Conservation (phyloP, 345 rosid genomes). For the Pseudoturritis turrita region DNA sequence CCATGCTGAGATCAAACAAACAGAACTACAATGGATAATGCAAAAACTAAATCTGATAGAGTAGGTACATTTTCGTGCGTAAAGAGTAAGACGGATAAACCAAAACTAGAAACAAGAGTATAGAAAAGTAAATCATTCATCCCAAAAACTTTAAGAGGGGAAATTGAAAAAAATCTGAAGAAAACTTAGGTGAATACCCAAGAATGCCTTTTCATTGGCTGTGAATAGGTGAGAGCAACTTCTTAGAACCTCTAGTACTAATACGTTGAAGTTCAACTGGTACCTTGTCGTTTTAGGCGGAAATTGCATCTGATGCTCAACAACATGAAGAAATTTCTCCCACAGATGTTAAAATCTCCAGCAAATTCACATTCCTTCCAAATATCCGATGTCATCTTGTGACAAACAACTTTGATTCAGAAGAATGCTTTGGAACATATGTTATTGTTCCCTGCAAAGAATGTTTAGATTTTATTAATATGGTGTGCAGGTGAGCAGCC, state of each 20-base stretch:
- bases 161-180: not conserved
- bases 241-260: constrained; percentile 62
- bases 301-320: constrained; percentile 40
- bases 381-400: constrained; percentile 27
- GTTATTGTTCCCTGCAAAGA: constrained; percentile 59
- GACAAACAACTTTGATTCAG: constrained; percentile 52
- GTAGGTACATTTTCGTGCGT: constrained; percentile 66
- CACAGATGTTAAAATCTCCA: constrained; percentile 46
- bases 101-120: constrained; percentile 7
- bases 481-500: constrained; percentile 35
- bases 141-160: not conserved
- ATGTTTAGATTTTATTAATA: too few species aligned
- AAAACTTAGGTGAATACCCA: constrained; percentile 44
- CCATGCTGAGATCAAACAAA: not conserved
- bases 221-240: constrained; percentile 59
- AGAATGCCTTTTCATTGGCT: constrained; percentile 52
- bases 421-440: constrained; percentile 48
- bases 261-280: constrained; percentile 63
- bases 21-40: not conserved
- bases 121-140: not conserved
- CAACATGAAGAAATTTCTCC: constrained; percentile 55
- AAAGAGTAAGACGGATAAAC: constrained; percentile 71
- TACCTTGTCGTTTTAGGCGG: constrained; percentile 51
- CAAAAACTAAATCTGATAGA: not conserved
- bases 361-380: constrained; percentile 29